Conservation (phyloP, 2,329 filamentous ascomycete genomes). For the Fusarium devonianum region DNA sequence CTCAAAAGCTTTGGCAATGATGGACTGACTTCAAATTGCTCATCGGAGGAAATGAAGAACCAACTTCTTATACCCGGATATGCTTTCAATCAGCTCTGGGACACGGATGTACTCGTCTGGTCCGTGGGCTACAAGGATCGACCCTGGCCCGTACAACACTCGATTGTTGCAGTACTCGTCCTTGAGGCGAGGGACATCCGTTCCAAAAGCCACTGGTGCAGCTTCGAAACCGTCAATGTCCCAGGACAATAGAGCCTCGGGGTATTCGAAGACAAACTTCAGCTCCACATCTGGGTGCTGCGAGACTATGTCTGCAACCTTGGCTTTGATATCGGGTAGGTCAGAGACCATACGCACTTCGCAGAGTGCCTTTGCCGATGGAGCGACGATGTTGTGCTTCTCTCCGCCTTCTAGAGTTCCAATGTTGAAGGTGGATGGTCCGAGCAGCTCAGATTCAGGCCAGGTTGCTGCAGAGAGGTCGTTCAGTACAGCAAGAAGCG, state of each 20-base stretch:
- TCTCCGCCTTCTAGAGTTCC: constrained; percentile 50
- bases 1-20: no score
- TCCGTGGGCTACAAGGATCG: constrained; percentile 49
- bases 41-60: constrained; percentile 37
- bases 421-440: constrained; percentile 50
- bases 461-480: constrained; percentile 41
- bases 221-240: constrained; percentile 49
- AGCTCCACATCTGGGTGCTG: constrained; percentile 46
- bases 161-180: constrained; percentile 43
- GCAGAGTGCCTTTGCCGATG: constrained; percentile 49
- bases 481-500: constrained; percentile 17
- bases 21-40: no score
- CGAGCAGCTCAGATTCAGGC: constrained; percentile 48
- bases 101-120: constrained; percentile 48
- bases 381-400: constrained; percentile 50
- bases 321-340: constrained; percentile 44
- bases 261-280: constrained; percentile 47
- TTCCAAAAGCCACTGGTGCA: constrained; percentile 49
- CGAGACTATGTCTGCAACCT: constrained; percentile 44
- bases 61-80: constrained; percentile 48
- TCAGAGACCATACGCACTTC: constrained; percentile 49
- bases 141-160: constrained; percentile 50
- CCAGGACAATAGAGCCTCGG: constrained; percentile 49
- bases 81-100: constrained; percentile 48
- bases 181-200: constrained; percentile 48